phyloP scores from a whole-genome alignment of 768 basidiomycete genomes.

The Crepidotus variabilis region DNA sequence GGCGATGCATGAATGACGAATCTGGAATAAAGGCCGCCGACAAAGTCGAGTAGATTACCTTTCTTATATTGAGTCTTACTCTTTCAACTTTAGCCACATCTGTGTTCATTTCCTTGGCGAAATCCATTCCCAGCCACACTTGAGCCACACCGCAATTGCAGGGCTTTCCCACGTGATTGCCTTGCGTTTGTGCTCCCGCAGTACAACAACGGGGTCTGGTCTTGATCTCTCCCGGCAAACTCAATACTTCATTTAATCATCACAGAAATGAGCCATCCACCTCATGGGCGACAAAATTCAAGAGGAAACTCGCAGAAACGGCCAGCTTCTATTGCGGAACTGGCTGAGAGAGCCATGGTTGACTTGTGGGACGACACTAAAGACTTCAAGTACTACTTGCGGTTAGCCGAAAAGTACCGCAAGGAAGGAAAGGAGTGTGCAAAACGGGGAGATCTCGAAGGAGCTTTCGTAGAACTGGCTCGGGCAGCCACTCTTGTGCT shows the following conservation, averaged over 20 bases:
- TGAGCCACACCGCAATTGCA: not conserved
- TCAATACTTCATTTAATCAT: not conserved
- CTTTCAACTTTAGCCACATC: too few relatives aligned
- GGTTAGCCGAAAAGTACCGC: slow-evolving; percentile 59
- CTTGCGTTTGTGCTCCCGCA: not conserved
- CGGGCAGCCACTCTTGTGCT: slow-evolving; percentile 74
- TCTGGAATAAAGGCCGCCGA: too few relatives aligned
- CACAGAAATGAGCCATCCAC: slow-evolving; percentile 12
- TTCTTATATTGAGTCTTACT: too few relatives aligned
- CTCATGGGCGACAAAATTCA: slow-evolving; percentile 2
- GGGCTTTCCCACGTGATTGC: not conserved
- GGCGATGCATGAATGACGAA: too few relatives aligned
- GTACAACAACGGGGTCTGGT: not conserved
- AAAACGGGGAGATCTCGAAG: slow-evolving; percentile 56
- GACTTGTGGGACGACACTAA: slow-evolving; percentile 53
- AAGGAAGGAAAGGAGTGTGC: slow-evolving; percentile 46
- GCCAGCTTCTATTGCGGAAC: slow-evolving; percentile 62
- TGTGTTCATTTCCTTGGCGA: too few relatives aligned
- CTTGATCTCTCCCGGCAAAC: not conserved
- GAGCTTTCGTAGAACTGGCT: slow-evolving; percentile 70
- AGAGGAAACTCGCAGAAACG: slow-evolving; percentile 17
- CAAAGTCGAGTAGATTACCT: too few relatives aligned
- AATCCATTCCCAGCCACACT: too few relatives aligned
- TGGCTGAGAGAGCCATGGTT: slow-evolving; percentile 57
- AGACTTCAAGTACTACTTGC: slow-evolving; percentile 65